Base-by-base conservation (phyloP, 2,329 filamentous ascomycete species). In the Fusarium pseudocircinatum region DNA sequence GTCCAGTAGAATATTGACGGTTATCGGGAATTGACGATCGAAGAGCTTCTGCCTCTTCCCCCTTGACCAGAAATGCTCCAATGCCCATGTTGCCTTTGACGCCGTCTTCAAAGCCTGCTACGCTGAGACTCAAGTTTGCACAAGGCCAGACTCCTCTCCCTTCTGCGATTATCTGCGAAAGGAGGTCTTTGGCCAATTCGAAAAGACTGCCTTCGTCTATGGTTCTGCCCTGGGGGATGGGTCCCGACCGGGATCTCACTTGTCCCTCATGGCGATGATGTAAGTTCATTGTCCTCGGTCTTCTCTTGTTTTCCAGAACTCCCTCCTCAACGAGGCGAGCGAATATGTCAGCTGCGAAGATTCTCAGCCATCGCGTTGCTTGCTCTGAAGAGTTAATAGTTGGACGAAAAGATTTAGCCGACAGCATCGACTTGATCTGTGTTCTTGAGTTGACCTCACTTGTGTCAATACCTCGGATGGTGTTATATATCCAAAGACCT, bases 371-470 rank as follows among this genome's bases (percentile, higher is more conserved):
- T 68, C 91, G 91, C 30, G 89, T 85, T 2, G 92, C 96, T 80
- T 97, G 94, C 28, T 96, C 94, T 24, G 89, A 84, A 5, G 87
- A 92, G 75, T 91, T 93, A 79, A 98, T 96, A 63, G 88, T 90
- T 0, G 96, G 96, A 32, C 94, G 88, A 78, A 99, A 99, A 0
- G 95, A 97, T 80, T 99, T 99, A 26, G 96, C 95, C 4, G 95
- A 98, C 20, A 98, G 86, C 95, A 99, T 98, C 22, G 93, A 96
- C 81, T 98, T 98, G 84, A 98, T 97, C 78, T 96, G 94, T 3
- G 95, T 97, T 58, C 96, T 88, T 34, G 94, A 89, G 78, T 94
- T 98, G 74, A 99, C 94, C 81, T 98, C 95, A 77, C 93, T 96
- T 56, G 86, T 85, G 81, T 99, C 96, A 69, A 95, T 90, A 3